Base-by-base conservation (phyloP, 345 rosid species). In the Alliaria petiolata region DNA sequence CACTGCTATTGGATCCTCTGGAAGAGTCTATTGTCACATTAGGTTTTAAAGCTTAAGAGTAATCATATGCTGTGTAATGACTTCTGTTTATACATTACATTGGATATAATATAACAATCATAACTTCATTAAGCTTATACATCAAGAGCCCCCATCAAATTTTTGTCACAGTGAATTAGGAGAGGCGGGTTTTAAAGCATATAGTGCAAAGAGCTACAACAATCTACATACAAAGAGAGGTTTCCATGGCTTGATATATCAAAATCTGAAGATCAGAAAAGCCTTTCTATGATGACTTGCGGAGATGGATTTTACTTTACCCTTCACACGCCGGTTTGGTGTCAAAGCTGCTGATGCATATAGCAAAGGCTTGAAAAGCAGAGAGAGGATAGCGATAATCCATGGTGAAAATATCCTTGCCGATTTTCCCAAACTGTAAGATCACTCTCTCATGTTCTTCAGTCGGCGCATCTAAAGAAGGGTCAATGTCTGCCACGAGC, bases 261-360 rank as follows among this genome's bases (percentile, higher is more conserved):
- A 51, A 22, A 33, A 65, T 25, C 8, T 52, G 56, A 74, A n/a
- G n/a, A n/a, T n/a, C n/a, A n/a, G n/a, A n/a, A 64, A 63, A 72
- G 56, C 57, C 53, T 22, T n/a, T n/a, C 39, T 47, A 17, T 65
- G 60, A 46, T 51, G 47, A 52, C n/a, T n/a, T n/a, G n/a, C n/a
- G n/a, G n/a, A n/a, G n/a, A n/a, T n/a, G n/a, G n/a, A n/a, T n/a
- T n/a, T n/a, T n/a, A n/a, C 14, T 39, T 44, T 19, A 60, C 83
- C 88, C 91, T 72, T 89, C 97, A 65, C 97, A 91, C 0, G 93
- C 97, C 17, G 92, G 99, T 83, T 91, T 95, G 42, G 96, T 87
- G 83, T 89, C 97, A 51, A 93, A 93, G 90, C 97, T 91, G 85
- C 99, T 91, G 50, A 93, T 74, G 81, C 99, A 85, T 70, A 91